phyloP scores from a whole-genome alignment of 129 eudicot species.

The Chrysanthemum makinoi region DNA sequence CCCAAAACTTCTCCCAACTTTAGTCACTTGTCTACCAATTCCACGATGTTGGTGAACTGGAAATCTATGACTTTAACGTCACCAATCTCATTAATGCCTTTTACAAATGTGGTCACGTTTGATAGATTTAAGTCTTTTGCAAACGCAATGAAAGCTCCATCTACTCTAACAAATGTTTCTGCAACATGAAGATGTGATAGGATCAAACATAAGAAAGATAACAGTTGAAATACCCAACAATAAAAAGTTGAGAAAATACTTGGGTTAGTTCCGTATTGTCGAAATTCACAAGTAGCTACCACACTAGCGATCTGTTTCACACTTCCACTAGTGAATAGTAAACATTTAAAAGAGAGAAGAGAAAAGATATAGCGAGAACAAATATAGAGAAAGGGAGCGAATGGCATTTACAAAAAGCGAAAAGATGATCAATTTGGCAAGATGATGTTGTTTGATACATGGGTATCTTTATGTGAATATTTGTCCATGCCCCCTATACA shows the following conservation, averaged over 20 bases:
- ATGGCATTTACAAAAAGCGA: not conserved
- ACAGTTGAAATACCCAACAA: no score
- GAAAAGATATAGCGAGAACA: not conserved
- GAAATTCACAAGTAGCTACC: no score
- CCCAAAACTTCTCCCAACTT: slow-evolving; percentile 93
- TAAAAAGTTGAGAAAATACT: no score
- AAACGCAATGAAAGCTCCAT: slow-evolving; percentile 90
- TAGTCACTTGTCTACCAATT: slow-evolving; percentile 70
- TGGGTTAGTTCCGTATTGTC: no score
- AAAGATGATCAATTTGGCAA: not conserved
- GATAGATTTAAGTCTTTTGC: slow-evolving; percentile 63
- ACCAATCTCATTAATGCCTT: slow-evolving; percentile 74
- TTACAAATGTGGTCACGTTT: slow-evolving; percentile 57
- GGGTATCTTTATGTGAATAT: no score
- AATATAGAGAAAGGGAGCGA: not conserved
- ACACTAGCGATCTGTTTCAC: not conserved
- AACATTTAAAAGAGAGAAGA: no score
- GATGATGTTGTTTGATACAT: not conserved
- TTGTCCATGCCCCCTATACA: no score
- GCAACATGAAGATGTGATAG: slow-evolving; percentile 16
- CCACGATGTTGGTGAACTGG: slow-evolving; percentile 71
- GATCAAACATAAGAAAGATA: no score
- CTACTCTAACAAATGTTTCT: slow-evolving; percentile 93
- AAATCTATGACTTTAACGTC: slow-evolving; percentile 69
- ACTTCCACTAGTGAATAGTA: not conserved